Conservation (phyloP, 352 stramenopile species). For the Pythium dissotocum region DNA sequence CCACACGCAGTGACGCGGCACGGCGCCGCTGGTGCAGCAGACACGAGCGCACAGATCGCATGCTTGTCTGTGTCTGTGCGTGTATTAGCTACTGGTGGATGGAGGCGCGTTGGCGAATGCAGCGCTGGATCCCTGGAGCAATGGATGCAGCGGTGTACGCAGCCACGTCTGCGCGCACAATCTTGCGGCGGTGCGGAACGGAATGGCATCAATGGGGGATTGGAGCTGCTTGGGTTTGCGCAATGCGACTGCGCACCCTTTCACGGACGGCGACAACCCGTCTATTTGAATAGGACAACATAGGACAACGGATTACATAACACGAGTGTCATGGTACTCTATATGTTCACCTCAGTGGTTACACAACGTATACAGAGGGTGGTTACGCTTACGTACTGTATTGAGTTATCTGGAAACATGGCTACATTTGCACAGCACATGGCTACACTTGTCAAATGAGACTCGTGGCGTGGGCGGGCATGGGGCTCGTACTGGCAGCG, state of each 20-base stretch:
- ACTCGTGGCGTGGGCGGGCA: constrained; percentile 6
- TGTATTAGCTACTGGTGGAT: not conserved
- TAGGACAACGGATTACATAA: not conserved
- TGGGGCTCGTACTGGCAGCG: constrained; percentile 15
- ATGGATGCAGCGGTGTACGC: not conserved
- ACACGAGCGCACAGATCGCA: constrained; percentile 3
- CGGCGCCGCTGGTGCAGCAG: not conserved
- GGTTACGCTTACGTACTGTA: constrained; percentile 9
- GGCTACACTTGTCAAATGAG: constrained; percentile 9
- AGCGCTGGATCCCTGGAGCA: too few species aligned
- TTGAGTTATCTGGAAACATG: constrained; percentile 9
- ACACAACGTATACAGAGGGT: not conserved
- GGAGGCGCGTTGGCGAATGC: constrained; percentile 3
- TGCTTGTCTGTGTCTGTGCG: not conserved
- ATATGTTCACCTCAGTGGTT: not conserved
- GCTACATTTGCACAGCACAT: constrained; percentile 5
- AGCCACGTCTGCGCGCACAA: constrained; percentile 1
- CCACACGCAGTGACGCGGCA: not conserved
- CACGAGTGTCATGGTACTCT: not conserved
- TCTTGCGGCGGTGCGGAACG: not conserved
- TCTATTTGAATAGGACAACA: constrained; percentile 6
- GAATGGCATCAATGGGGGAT: constrained; percentile 3
- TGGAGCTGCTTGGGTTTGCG: constrained; percentile 10
- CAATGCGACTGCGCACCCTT: constrained; percentile 10
- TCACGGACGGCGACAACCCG: not conserved